phyloP scores from a whole-genome alignment of 768 basidiomycete species.

The Leccinum subgranulosum region DNA sequence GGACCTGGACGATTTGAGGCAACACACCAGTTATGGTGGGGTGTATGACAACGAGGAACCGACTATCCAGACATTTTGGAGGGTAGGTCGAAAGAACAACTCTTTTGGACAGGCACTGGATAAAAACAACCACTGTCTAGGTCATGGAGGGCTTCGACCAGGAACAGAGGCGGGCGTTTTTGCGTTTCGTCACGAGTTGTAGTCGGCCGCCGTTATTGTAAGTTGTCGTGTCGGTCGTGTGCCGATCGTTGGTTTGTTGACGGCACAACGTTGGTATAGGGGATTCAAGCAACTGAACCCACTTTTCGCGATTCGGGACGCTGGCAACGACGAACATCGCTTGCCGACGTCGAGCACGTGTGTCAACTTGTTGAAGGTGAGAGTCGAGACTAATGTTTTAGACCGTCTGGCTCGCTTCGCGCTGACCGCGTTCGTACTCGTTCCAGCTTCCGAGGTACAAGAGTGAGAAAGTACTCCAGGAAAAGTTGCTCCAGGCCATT shows the following conservation, averaged over 20 bases:
- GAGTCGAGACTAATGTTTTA: background rate
- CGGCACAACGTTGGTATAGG: slow-evolving; percentile 29
- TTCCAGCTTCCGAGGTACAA: slow-evolving; percentile 67
- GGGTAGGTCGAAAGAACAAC: slow-evolving; percentile 38
- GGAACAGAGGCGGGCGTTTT: slow-evolving; percentile 70
- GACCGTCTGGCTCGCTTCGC: background rate
- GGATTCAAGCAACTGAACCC: slow-evolving; percentile 88
- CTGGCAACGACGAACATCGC: slow-evolving; percentile 66
- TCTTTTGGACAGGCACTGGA: background rate
- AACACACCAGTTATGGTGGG: slow-evolving; percentile 81
- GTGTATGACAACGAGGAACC: slow-evolving; percentile 65
- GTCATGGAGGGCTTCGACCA: slow-evolving; percentile 79
- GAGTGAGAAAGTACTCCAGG: slow-evolving; percentile 58
- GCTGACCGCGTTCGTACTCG: background rate
- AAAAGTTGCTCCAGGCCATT: slow-evolving; percentile 85
- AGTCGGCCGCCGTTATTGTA: slow-evolving; percentile 84
- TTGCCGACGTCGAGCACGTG: slow-evolving; percentile 83
- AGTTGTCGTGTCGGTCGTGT: slow-evolving; percentile 25
- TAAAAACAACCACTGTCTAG: slow-evolving; percentile 31
- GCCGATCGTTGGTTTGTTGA: background rate
- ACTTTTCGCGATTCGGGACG: slow-evolving; percentile 83
- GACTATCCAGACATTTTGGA: slow-evolving; percentile 84
- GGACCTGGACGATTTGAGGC: slow-evolving; percentile 76
- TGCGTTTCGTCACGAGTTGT: slow-evolving; percentile 93
- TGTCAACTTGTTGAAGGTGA: slow-evolving; percentile 54